Base-by-base conservation (phyloP, 148 eudicot species). In the Vaccinium corymbosum region DNA sequence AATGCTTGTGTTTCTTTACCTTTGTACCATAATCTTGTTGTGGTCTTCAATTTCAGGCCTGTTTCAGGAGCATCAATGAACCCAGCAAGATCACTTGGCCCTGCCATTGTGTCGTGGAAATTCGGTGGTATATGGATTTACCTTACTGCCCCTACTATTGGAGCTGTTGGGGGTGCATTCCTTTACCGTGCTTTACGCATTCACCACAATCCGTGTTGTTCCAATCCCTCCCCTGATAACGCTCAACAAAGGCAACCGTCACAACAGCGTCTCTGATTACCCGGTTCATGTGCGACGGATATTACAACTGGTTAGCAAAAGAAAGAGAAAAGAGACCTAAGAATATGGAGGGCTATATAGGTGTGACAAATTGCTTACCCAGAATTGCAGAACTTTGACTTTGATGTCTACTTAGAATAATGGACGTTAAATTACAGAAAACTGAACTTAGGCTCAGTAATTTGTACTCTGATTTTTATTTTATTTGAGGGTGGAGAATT, bases 61-160 rank as follows among this genome's bases (percentile, higher is more conserved):
- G 80, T 95, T 52, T 95, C 98, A 16, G 98, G 98, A 80, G 98
- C 94, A 77, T 95, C 98, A 13, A 81, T 95, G 94, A 95, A 95
- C 82, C 97, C 98, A 25, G 97, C 98, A 79, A 88, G 98, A 72
- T 92, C 98, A 76, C 76, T 95, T 48, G 98, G 95, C 61, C 98
- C 98, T 11, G 98, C 98, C 25, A 87, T 94, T 0, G 86, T 94
- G 7, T 85, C 94, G 38, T 76, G 95, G 93, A 91, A 91, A 75
- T 94, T 95, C 51, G 87, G 91, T 53, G 79, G 86, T 79, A 22
- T 93, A 1, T 95, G 98, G 98, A 91, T 95, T 55, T 94, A 94
- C 84, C 51, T 95, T 8, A 15, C 89, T 13, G 98, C 95, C 53
- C 98, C 98, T 0, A 86, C 88, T 12, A 32, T 83, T 6, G 98